phyloP scores from a whole-genome alignment of 2,329 filamentous ascomycete genomes.

The Alternaria atra region DNA sequence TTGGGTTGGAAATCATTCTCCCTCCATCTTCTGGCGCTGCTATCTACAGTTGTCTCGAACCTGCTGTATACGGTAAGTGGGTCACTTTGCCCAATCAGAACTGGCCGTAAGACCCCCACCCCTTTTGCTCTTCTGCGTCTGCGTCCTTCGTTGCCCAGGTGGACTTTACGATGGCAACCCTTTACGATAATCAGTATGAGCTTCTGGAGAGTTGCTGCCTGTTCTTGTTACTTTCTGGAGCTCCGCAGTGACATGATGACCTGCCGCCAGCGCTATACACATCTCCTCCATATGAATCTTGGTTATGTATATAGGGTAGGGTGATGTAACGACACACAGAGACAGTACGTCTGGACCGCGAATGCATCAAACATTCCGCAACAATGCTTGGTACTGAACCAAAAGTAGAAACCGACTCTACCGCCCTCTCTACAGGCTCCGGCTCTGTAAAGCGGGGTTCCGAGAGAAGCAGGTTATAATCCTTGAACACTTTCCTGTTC shows the following conservation, averaged over 20 bases:
- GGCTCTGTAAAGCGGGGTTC: conserved; percentile 17
- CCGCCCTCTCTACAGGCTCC: conserved; percentile 1
- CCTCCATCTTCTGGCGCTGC: not conserved
- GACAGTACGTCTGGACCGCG: not conserved
- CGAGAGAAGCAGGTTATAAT: conserved; percentile 15
- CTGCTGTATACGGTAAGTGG: conserved; percentile 5
- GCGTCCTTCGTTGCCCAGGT: not conserved
- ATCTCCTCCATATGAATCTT: not conserved
- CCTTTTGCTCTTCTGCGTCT: too few species aligned
- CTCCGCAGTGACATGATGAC: not conserved
- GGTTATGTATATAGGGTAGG: not conserved
- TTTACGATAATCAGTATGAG: not conserved
- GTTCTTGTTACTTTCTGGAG: not conserved
- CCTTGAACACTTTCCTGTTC: not conserved
- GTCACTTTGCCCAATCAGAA: not conserved
- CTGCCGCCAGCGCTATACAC: not conserved
- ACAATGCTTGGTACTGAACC: not conserved
- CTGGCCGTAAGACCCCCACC: not conserved
- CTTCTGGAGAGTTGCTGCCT: not conserved
- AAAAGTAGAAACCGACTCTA: not conserved
- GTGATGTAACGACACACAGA: not conserved
- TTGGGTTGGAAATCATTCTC: not conserved
- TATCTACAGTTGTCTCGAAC: not conserved
- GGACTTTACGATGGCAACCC: not conserved
- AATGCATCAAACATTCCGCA: not conserved